These are phyloP conservation scores for Candida frijolesensis DNA, from an alignment of 1,139 yeast genomes.

Conservation along the genomic window DNA sequence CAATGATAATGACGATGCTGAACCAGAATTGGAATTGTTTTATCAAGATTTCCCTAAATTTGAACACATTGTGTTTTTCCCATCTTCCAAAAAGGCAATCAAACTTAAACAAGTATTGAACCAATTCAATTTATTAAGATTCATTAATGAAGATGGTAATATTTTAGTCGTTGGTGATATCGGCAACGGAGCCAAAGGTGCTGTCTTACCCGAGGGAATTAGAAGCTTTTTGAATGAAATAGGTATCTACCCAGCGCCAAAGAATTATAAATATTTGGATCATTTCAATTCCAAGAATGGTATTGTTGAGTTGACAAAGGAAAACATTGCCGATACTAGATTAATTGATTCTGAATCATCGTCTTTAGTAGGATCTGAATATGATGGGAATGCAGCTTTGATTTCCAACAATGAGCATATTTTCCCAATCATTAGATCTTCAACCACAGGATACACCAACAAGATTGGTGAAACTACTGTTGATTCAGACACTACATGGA, in stretches of 20 bases:
- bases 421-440: conserved; percentile 71
- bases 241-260: conserved; percentile 86
- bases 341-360: conserved; percentile 19
- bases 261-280: conserved; percentile 65
- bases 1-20: conserved; percentile 8
- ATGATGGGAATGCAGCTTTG: conserved; percentile 45
- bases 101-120: conserved; percentile 33
- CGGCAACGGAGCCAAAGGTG: conserved; percentile 4
- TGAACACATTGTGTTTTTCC: conserved; percentile 40
- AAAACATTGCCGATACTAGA: conserved; percentile 26
- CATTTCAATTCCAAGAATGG: conserved; percentile 47
- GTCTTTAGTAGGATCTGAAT: conserved; percentile 20
- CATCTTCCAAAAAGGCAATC: conserved; percentile 39
- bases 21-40: conserved; percentile 28
- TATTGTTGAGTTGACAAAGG: conserved; percentile 27
- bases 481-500: conserved; percentile 63
- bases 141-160: conserved; percentile 71
- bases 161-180: conserved; percentile 61
- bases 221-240: conserved; percentile 73
- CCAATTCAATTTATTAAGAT: conserved; percentile 43
- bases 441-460: conserved; percentile 66
- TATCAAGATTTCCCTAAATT: conserved; percentile 27
- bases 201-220: conserved; percentile 63
- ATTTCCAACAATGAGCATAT: conserved; percentile 56
- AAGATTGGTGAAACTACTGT: conserved; percentile 34